Percentiles rank a stretch among this genome's conserved stretches.
These are phyloP conservation scores for Calonectria leucothoes DNA, from an alignment of 2,329 filamentous ascomycete genomes.

Conservation along the genomic window DNA sequence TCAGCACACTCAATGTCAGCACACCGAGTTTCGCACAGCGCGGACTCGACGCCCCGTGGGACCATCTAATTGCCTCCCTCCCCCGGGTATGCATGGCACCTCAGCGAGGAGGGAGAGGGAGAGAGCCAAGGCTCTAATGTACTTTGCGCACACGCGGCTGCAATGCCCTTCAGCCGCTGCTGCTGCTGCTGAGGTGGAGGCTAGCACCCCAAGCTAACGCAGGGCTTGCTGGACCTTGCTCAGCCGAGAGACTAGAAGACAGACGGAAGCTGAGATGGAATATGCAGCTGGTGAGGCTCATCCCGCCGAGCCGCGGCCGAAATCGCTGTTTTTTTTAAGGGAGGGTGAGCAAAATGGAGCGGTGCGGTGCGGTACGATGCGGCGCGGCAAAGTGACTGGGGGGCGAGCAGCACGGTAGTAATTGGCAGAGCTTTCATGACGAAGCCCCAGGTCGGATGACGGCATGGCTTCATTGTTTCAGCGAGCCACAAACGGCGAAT, in stretches of 20 bases:
- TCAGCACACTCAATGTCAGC: background rate
- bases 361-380: background rate
- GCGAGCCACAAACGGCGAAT: slow-evolving; percentile 7
- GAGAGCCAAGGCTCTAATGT: background rate
- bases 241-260: slow-evolving; percentile 28
- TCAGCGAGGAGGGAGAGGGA: too few species aligned
- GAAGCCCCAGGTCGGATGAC: background rate
- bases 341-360: background rate
- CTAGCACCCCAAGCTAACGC: slow-evolving; percentile 25
- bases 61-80: background rate
- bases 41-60: background rate
- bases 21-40: background rate
- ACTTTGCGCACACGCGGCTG: background rate
- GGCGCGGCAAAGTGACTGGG: background rate
- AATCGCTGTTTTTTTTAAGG: background rate
- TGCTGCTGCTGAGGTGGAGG: slow-evolving; percentile 3
- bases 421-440: background rate
- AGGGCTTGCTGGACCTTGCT: slow-evolving; percentile 23
- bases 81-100: background rate
- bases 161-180: background rate
- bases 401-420: background rate
- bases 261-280: slow-evolving; percentile 31
- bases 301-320: slow-evolving; percentile 11
- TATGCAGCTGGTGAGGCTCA: slow-evolving; percentile 21
- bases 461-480: background rate